Evolutionary conservation across 2,329 filamentous ascomycete genomes (phyloP).

Genomic region (Trichoderma arundinaceum): DNA sequence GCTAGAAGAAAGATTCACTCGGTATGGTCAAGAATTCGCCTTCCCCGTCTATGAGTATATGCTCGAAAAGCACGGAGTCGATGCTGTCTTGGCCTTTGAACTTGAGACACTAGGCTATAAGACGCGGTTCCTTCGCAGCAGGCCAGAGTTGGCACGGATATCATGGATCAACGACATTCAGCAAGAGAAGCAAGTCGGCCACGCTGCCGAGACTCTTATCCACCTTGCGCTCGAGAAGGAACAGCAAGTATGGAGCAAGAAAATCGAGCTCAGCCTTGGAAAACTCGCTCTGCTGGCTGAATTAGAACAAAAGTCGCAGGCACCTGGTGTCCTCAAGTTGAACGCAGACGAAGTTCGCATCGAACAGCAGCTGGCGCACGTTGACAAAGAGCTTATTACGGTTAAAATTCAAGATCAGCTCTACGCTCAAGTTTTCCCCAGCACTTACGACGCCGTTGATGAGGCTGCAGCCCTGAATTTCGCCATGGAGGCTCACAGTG

Average conservation of each 20-base stretch:
- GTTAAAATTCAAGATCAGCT: slow-evolving; percentile 81
- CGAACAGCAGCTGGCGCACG: slow-evolving; percentile 54
- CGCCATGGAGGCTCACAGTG: slow-evolving; percentile 70
- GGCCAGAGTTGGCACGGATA: slow-evolving; percentile 74
- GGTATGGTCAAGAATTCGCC: slow-evolving; percentile 69
- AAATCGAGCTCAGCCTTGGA: slow-evolving; percentile 86
- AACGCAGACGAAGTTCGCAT: slow-evolving; percentile 45
- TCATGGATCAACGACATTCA: slow-evolving; percentile 95
- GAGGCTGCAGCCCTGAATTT: slow-evolving; percentile 77
- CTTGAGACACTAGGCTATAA: slow-evolving; percentile 72
- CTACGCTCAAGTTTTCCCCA: slow-evolving; percentile 71
- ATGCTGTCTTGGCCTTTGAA: slow-evolving; percentile 72
- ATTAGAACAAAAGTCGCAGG: slow-evolving; percentile 43
- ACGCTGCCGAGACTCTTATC: slow-evolving; percentile 74
- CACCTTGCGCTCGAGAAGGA: slow-evolving; percentile 74
- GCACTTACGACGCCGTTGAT: slow-evolving; percentile 76
- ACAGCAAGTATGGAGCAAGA: slow-evolving; percentile 87
- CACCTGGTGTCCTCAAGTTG: slow-evolving; percentile 46
- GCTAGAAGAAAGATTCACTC: slow-evolving; percentile 63
- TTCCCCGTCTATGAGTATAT: slow-evolving; percentile 81
- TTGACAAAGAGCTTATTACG: slow-evolving; percentile 69
- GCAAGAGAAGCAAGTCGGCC: slow-evolving; percentile 73
- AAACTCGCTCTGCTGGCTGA: slow-evolving; percentile 80
- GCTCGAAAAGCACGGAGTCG: slow-evolving; percentile 69
- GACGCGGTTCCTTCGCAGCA: slow-evolving; percentile 77